Percentiles rank a stretch among this genome's conserved stretches.
Evolutionary conservation across 176 grass and related monocot genomes (phyloP).

Genomic region (Musa acuminata): DNA sequence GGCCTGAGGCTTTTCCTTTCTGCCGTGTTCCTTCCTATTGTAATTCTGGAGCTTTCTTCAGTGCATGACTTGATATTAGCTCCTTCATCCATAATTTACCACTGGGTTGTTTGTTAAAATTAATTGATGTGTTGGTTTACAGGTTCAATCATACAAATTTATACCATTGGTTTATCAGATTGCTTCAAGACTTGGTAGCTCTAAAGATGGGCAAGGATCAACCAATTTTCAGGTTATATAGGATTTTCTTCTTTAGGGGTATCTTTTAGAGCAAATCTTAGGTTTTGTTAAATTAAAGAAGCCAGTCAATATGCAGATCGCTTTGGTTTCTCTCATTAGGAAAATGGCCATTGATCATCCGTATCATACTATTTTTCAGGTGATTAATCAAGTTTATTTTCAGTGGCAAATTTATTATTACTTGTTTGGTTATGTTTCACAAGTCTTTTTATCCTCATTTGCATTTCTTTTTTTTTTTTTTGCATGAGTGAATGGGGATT

Average conservation of each 20-base stretch:
- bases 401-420: neutral
- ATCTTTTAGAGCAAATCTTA: neutral
- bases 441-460: neutral
- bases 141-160: slow-evolving; percentile 90
- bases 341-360: slow-evolving; percentile 98
- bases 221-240: slow-evolving; percentile 70
- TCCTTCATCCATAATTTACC: slow-evolving; percentile 19
- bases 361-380: slow-evolving; percentile 94
- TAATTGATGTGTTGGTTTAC: slow-evolving; percentile 18
- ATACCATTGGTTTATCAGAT: slow-evolving; percentile 94
- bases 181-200: slow-evolving; percentile 92
- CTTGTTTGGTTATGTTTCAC: neutral
- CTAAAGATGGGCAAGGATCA: slow-evolving; percentile 69
- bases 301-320: slow-evolving; percentile 37
- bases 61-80: slow-evolving; percentile 7
- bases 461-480: neutral
- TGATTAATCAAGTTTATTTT: slow-evolving; percentile 22
- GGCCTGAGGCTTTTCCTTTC: neutral
- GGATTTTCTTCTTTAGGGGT: neutral
- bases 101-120: slow-evolving; percentile 20
- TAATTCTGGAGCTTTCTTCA: neutral
- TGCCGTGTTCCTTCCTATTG: neutral
- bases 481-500: neutral
- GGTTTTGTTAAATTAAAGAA: neutral
- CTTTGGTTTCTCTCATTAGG: slow-evolving; percentile 78